These are phyloP conservation scores for Cyanidium caldarium DNA, from an alignment of 23 red algal genomes.

Conservation along the genomic window DNA sequence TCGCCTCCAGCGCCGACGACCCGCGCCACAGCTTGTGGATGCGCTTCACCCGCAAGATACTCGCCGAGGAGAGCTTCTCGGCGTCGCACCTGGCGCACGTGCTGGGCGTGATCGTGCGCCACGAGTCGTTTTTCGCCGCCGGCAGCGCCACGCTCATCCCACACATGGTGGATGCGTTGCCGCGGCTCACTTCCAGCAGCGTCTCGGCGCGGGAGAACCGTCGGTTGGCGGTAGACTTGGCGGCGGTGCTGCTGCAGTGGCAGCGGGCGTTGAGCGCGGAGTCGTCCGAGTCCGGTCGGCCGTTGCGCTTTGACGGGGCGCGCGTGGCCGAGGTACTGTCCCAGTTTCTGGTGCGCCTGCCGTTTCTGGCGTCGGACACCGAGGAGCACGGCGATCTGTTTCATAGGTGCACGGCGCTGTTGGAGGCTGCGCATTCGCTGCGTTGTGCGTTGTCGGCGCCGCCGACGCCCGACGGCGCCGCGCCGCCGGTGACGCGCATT, in stretches of 20 bases:
- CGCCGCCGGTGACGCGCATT: not conserved
- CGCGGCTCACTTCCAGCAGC: conserved; percentile 27
- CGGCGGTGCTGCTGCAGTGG: conserved; percentile 63
- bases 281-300: not conserved
- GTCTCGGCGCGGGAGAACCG: conserved; percentile 42
- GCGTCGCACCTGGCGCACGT: conserved; percentile 70
- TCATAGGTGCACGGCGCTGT: not conserved
- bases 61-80: conserved; percentile 78
- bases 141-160: conserved; percentile 68
- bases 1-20: conserved; percentile 33
- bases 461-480: too few relatives aligned
- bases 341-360: not conserved
- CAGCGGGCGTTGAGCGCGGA: not conserved
- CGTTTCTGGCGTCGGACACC: not conserved
- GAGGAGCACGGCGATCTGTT: not conserved
- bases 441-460: too few relatives aligned
- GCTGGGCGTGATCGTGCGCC: conserved; percentile 56
- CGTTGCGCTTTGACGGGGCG: not conserved
- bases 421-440: not conserved
- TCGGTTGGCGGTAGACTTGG: conserved; percentile 59
- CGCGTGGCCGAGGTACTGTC: not conserved
- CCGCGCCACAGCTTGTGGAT: conserved; percentile 72
- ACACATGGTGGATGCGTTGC: conserved; percentile 46
- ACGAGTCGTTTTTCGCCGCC: conserved; percentile 51
- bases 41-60: conserved; percentile 77